Conservation (phyloP, 2,329 filamentous ascomycete genomes). For the Diplodia scrobiculata region DNA sequence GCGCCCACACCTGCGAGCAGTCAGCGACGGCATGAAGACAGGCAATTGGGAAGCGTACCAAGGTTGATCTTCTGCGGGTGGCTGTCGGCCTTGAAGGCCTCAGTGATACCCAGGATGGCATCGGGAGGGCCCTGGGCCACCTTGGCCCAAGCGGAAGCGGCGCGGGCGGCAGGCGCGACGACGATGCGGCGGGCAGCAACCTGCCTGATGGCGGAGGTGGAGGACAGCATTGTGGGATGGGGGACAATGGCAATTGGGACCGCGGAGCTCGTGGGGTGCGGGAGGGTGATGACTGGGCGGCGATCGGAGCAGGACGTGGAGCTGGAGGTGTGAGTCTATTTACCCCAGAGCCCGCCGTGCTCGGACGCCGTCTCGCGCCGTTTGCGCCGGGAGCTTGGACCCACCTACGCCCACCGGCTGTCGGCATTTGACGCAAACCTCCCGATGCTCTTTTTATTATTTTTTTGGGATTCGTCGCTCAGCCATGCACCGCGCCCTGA, state of each 20-base stretch:
- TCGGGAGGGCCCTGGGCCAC: slow-evolving; percentile 87
- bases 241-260: slow-evolving; percentile 28
- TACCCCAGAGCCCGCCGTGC: slow-evolving; percentile 36
- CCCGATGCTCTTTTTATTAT: slow-evolving; percentile 5
- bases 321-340: slow-evolving; percentile 34
- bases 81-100: slow-evolving; percentile 96
- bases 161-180: slow-evolving; percentile 54
- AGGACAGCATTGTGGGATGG: slow-evolving; percentile 42
- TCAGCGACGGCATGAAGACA: neutral
- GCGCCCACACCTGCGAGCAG: slow-evolving; percentile 76
- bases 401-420: neutral
- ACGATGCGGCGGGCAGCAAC: slow-evolving; percentile 42
- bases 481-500: slow-evolving; percentile 20
- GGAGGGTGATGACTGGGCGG: slow-evolving; percentile 26
- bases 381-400: slow-evolving; percentile 25
- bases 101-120: slow-evolving; percentile 71
- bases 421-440: slow-evolving; percentile 4
- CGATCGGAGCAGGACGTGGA: slow-evolving; percentile 22
- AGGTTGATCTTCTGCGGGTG: slow-evolving; percentile 98
- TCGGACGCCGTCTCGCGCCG: slow-evolving; percentile 15
- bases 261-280: neutral
- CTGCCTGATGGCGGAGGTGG: slow-evolving; percentile 45
- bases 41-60: slow-evolving; percentile 56
- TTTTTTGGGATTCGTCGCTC: neutral
- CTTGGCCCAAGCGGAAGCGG: slow-evolving; percentile 83